phyloP scores from a whole-genome alignment of 306 rosid species.

The Cicer yamashitae region DNA sequence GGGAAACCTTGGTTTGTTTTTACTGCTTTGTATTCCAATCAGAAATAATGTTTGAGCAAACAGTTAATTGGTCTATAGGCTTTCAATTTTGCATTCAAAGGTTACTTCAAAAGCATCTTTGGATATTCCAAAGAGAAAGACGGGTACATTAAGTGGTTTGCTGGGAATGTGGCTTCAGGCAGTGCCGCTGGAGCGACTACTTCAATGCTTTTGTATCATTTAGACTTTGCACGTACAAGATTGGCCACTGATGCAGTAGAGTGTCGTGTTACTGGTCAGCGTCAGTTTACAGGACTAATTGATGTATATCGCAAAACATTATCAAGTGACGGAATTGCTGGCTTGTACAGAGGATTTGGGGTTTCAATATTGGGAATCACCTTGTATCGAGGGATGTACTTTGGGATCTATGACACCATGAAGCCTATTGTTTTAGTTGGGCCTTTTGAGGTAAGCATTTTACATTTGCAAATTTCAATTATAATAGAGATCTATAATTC shows the following conservation, averaged over 20 bases:
- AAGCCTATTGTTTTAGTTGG: conserved; percentile 90
- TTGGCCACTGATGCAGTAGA: conserved; percentile 78
- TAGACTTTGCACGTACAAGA: conserved; percentile 91
- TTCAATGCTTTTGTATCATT: conserved; percentile 82
- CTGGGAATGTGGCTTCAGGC: conserved; percentile 98
- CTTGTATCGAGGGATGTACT: conserved; percentile 93
- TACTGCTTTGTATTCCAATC: conserved; percentile 27
- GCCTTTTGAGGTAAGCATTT: conserved; percentile 72
- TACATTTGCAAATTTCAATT: neutral
- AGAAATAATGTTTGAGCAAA: conserved; percentile 59
- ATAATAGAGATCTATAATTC: conserved; percentile 10
- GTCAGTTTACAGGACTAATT: conserved; percentile 77
- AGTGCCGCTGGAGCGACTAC: conserved; percentile 99
- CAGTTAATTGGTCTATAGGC: conserved; percentile 89
- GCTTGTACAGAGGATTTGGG: conserved; percentile 92
- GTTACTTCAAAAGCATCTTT: conserved; percentile 89
- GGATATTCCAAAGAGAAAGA: conserved; percentile 89
- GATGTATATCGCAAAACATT: conserved; percentile 87
- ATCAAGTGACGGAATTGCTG: conserved; percentile 79
- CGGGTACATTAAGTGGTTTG: conserved; percentile 91
- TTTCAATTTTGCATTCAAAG: conserved; percentile 99
- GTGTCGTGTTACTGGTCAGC: conserved; percentile 53
- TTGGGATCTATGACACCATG: conserved; percentile 92
- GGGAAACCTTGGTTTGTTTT: conserved; percentile 7
- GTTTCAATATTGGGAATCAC: conserved; percentile 90